These are phyloP conservation scores for Pseudogymnoascus sp. DNA, from an alignment of 2,329 filamentous ascomycete genomes.

Conservation along the genomic window DNA sequence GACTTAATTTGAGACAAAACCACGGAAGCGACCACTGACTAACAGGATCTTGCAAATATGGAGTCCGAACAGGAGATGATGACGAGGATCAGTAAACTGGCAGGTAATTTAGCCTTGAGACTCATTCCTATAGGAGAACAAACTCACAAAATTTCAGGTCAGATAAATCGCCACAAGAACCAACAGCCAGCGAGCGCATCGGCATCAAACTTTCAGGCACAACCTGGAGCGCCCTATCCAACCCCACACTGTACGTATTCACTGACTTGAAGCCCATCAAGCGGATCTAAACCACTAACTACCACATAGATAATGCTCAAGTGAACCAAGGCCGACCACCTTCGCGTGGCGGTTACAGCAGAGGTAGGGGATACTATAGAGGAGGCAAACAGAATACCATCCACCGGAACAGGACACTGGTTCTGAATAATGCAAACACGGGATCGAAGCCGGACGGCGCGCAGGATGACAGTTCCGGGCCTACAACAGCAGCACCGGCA, in stretches of 20 bases:
- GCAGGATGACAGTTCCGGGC: conserved; percentile 28
- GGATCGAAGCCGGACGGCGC: conserved; percentile 25
- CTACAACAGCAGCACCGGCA: conserved; percentile 27
- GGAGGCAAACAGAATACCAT: conserved; percentile 32
- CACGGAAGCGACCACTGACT: not conserved
- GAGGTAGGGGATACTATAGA: conserved; percentile 24
- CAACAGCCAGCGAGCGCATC: conserved; percentile 38
- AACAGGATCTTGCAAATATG: conserved; percentile 19
- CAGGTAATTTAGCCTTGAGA: conserved; percentile 35
- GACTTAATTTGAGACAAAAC: not conserved
- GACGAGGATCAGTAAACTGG: conserved; percentile 46
- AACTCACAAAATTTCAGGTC: conserved; percentile 40
- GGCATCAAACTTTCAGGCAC: conserved; percentile 29
- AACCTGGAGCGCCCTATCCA: conserved; percentile 12
- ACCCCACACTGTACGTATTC: not conserved
- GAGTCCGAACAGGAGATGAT: conserved; percentile 48
- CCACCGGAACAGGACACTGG: conserved; percentile 51
- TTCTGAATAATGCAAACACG: conserved; percentile 44
- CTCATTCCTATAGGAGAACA: conserved; percentile 44
- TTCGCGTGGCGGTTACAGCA: conserved; percentile 18
- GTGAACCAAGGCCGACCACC: conserved; percentile 21
- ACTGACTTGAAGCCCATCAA: not conserved
- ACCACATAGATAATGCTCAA: conserved; percentile 18
- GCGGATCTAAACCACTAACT: conserved; percentile 14
- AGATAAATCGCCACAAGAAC: conserved; percentile 73